A percentile compares a stretch with the other conserved stretches of the same genome.
Evolutionary conservation across 495 filamentous ascomycete species (phyloP).

Genomic region (Pseudomonodictys pantanalensis): DNA sequence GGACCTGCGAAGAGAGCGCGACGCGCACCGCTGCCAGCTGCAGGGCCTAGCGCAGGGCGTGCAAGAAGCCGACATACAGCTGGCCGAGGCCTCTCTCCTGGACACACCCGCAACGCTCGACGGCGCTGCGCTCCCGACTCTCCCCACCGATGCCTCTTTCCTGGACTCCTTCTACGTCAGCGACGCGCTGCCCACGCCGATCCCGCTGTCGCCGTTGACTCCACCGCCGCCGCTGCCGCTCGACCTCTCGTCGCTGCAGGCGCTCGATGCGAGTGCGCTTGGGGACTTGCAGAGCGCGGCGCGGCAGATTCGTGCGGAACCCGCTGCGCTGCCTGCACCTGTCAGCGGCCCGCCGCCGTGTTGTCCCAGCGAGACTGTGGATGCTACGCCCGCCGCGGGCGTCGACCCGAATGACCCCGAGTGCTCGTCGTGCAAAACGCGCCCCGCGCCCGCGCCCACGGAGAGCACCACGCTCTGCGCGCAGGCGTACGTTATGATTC

Average conservation of each 20-base stretch:
- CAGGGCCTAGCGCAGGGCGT: neutral
- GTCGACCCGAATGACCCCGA: conserved; percentile 7
- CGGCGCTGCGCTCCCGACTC: neutral
- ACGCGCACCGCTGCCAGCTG: neutral
- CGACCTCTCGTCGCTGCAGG: too few species aligned
- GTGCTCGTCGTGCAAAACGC: conserved; percentile 17
- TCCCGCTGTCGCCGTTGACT: neutral
- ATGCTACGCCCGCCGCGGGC: neutral
- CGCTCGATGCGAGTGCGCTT: too few species aligned
- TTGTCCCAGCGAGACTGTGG: neutral
- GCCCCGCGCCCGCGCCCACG: conserved; percentile 10
- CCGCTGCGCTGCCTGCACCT: neutral
- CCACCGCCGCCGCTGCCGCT: too few species aligned
- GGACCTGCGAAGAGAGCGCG: conserved; percentile 3
- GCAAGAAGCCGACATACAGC: too few species aligned
- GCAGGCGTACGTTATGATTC: conserved; percentile 29
- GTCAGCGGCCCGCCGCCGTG: conserved; percentile 17
- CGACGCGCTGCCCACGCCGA: neutral
- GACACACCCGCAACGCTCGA: neutral
- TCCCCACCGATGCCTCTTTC: neutral
- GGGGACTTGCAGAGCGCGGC: too few species aligned
- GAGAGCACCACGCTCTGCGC: conserved; percentile 31
- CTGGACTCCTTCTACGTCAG: neutral
- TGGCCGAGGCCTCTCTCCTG: too few species aligned
- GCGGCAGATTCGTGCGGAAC: too few species aligned